Evolutionary conservation across 768 basidiomycete genomes (phyloP).

Genomic region (Glaciozyma martinii): DNA sequence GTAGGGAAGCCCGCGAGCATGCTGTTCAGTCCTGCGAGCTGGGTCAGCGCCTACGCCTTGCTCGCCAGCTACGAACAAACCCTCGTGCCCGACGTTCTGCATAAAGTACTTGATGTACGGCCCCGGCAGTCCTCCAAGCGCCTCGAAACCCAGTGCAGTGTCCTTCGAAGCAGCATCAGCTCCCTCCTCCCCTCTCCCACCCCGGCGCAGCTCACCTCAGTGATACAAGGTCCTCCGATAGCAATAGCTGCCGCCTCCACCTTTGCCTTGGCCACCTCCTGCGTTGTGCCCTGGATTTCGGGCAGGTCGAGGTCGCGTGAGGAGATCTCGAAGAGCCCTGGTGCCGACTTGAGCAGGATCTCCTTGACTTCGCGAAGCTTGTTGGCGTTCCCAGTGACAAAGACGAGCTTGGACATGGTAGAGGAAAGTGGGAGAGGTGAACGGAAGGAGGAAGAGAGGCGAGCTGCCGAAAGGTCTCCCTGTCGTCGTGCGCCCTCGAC

Average conservation of each 20-base stretch:
- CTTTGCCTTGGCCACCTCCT: conserved; percentile 80
- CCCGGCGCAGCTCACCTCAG: conserved; percentile 41
- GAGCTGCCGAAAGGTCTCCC: background rate
- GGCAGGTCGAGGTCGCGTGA: conserved; percentile 75
- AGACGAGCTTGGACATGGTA: conserved; percentile 1
- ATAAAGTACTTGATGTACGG: conserved; percentile 97
- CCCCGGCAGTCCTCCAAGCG: conserved; percentile 82
- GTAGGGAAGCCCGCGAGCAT: conserved; percentile 67
- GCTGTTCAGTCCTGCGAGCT: conserved; percentile 58
- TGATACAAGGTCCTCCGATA: conserved; percentile 55
- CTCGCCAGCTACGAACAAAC: conserved; percentile 38
- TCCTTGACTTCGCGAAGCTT: conserved; percentile 80
- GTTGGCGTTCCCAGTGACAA: conserved; percentile 81
- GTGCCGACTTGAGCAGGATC: conserved; percentile 57
- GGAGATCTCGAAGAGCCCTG: conserved; percentile 62
- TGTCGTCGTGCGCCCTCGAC: background rate
- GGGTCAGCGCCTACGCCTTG: background rate
- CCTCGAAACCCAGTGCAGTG: conserved; percentile 84
- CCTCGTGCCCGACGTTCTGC: conserved; percentile 70
- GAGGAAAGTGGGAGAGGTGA: background rate
- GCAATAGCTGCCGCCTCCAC: conserved; percentile 71
- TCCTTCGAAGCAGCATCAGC: conserved; percentile 50
- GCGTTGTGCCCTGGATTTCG: conserved; percentile 86
- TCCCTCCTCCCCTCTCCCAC: conserved; percentile 20
- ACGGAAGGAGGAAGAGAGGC: background rate